These are phyloP conservation scores for Russula griseocarnosa DNA, from an alignment of 768 basidiomycete species.

Conservation along the genomic window DNA sequence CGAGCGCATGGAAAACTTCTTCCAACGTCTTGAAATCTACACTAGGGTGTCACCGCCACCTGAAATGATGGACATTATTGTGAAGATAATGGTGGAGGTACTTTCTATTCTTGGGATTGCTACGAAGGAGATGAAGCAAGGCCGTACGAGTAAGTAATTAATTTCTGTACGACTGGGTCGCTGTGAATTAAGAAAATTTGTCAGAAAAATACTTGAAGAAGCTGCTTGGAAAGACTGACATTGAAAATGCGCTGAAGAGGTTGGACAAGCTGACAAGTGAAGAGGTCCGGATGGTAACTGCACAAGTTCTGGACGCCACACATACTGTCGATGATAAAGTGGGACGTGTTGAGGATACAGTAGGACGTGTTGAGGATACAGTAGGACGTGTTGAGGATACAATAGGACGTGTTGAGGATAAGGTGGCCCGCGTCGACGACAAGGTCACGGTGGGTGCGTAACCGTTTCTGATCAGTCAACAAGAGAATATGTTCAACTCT, in stretches of 20 bases:
- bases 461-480: too few relatives aligned
- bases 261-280: neutral
- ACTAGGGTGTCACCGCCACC: neutral
- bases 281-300: neutral
- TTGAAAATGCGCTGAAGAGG: neutral
- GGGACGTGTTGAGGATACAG: too few relatives aligned
- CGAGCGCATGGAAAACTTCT: neutral
- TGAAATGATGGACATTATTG: neutral
- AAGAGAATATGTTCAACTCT: neutral
- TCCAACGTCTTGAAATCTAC: neutral
- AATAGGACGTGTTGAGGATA: neutral
- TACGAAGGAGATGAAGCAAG: neutral
- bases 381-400: too few relatives aligned
- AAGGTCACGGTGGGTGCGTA: neutral
- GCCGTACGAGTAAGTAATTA: neutral
- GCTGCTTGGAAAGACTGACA: neutral
- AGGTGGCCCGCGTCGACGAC: too few relatives aligned
- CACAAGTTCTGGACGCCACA: neutral
- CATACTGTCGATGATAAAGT: neutral
- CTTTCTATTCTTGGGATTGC: neutral
- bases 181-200: neutral
- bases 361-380: too few relatives aligned
- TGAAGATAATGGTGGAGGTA: neutral
- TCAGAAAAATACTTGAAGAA: neutral
- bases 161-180: neutral